Conservation (phyloP, 2,329 filamentous ascomycete species). For the Trichoderma sp. region DNA sequence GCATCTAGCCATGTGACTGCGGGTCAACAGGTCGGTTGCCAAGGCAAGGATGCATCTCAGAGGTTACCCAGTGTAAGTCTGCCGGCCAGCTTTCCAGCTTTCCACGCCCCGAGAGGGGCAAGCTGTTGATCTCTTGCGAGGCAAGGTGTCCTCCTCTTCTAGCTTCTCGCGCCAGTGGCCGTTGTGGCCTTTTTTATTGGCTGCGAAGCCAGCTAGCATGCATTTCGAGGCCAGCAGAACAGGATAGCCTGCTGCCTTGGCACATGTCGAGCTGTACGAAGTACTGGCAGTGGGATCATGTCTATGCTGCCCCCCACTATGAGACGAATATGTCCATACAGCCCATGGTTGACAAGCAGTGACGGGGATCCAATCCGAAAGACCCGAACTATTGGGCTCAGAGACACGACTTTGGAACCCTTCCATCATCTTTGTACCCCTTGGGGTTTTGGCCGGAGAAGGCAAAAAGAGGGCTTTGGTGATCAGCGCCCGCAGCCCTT, state of each 20-base stretch:
- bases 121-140: background rate
- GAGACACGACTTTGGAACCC: background rate
- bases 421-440: background rate
- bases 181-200: slow-evolving; percentile 4
- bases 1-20: slow-evolving; percentile 19
- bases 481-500: slow-evolving; percentile 3
- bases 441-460: background rate
- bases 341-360: background rate
- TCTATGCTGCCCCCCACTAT: slow-evolving; percentile 9
- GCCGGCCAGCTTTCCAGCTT: background rate
- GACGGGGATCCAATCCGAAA: background rate
- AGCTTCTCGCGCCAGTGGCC: background rate
- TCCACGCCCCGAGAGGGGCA: slow-evolving; percentile 1
- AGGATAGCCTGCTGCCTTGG: background rate
- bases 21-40: slow-evolving; percentile 7
- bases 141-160: background rate
- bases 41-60: slow-evolving; percentile 8
- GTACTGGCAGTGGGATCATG: background rate
- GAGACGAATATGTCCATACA: background rate
- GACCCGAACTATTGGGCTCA: slow-evolving; percentile 14
- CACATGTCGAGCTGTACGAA: slow-evolving; percentile 3
- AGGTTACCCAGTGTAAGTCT: slow-evolving; percentile 7
- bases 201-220: background rate
- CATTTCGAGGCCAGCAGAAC: slow-evolving; percentile 6
- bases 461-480: background rate